Evolutionary conservation across 73 alveolate species (phyloP).

Genomic region (Paramecium biaurelia): DNA sequence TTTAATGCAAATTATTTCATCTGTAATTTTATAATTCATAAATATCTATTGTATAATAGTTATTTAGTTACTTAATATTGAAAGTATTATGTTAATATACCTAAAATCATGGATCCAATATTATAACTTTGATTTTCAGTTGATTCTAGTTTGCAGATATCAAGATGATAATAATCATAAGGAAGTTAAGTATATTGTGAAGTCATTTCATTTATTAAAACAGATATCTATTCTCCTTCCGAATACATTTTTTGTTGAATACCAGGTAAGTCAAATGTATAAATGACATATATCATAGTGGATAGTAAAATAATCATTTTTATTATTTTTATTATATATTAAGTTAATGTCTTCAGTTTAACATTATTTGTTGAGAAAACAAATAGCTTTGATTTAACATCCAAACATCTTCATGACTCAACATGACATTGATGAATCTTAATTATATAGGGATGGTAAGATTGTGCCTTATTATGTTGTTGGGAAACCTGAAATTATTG

Average conservation of each 20-base stretch:
- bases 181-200: conserved; percentile 62
- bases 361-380: neutral
- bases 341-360: neutral
- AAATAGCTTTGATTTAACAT: neutral
- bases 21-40: neutral
- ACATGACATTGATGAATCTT: neutral
- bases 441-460: neutral
- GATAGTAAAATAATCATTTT: neutral
- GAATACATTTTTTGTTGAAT: neutral
- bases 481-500: neutral
- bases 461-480: conserved; percentile 4
- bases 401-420: conserved; percentile 25
- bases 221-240: neutral
- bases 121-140: conserved; percentile 34
- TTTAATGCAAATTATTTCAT: neutral
- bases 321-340: neutral
- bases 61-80: conserved; percentile 11
- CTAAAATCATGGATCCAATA: conserved; percentile 56
- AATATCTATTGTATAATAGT: neutral
- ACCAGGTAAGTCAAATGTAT: neutral
- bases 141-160: conserved; percentile 34
- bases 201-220: conserved; percentile 23
- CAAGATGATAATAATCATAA: conserved; percentile 58
- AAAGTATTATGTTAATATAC: conserved; percentile 27
- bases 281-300: neutral